Evolutionary conservation across 257 asterid species (phyloP), one percentile per base, ranked within the genome.

Genomic region (Jacaranda mimosifolia): DNA sequence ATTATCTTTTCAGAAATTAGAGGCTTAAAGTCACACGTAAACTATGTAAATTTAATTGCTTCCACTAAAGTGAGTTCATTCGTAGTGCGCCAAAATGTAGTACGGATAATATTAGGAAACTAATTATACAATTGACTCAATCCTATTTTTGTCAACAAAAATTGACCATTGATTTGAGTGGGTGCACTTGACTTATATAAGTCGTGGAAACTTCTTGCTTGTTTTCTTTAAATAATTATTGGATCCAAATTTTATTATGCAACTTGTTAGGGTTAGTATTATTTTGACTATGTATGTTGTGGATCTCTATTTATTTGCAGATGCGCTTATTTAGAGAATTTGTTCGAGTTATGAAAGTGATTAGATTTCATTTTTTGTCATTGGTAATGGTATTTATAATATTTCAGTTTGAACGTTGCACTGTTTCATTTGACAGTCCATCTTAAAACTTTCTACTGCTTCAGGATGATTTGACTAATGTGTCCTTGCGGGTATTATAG

Each of bases 11-110:
- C 32, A 26, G 35, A 76, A 76, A 43, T 15, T 53, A 71, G 63
- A 63, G 68, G 62, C 11, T 36, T 40, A 63, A 63, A 0, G 18
- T 5, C 21, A 73, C 66, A 79, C 71, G 75, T 56, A 73, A 72
- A 65, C 40, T 66, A 69, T 17, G 3, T 46, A 56, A 19, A 45
- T 55, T 18, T 58, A 56, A 19, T 45, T 35, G 70, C 65, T 57
- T 59, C 79, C 78, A 72, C 78, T 72, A 56, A 19, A 73, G 7
- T 68, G 42, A 56, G 67, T 64, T 7, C n/a, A 59, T 18, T 10
- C 15, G 9, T 75, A 56, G 74, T 79, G 82, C 73, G 74, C 77
- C 82, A 71, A 71, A 72, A 62, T 63, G 68, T 36, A 64, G 68
- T 43, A 78, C 35, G 19, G 40, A 26, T 8, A 21, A 36, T 42